phyloP scores from a whole-genome alignment of 2,329 filamentous ascomycete species.

The Neopestalotiopsis sp. region DNA sequence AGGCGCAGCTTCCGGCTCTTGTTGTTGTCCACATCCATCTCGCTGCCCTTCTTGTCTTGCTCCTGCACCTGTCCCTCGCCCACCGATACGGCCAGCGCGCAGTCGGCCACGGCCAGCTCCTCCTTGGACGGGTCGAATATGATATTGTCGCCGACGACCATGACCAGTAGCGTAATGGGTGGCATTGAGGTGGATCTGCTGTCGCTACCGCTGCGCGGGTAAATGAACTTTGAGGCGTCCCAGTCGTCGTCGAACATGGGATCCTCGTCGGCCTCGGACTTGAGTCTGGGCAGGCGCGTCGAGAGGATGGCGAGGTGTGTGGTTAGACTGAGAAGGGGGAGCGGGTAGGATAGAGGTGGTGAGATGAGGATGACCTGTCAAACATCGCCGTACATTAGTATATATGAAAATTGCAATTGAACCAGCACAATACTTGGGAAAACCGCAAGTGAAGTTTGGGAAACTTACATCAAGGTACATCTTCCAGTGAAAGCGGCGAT shows the following conservation, averaged over 20 bases:
- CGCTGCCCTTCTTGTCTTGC: conserved; percentile 29
- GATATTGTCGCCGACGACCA: conserved; percentile 84
- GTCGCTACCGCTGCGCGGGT: conserved; percentile 55
- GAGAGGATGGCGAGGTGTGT: conserved; percentile 91
- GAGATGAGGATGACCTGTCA: conserved; percentile 86
- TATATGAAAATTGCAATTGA: no score
- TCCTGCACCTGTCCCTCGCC: conserved; percentile 45
- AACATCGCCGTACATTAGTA: no score
- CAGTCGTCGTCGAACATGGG: conserved; percentile 98
- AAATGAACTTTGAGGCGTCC: conserved; percentile 81
- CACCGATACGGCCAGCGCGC: conserved; percentile 84
- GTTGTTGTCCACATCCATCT: conserved; percentile 48
- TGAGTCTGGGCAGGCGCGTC: conserved; percentile 81
- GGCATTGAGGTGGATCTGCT: conserved; percentile 56
- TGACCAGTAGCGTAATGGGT: conserved; percentile 88
- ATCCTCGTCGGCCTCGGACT: conserved; percentile 92
- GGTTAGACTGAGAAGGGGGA: conserved; percentile 89
- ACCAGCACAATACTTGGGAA: conserved; percentile 5
- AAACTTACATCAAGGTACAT: conserved; percentile 86
- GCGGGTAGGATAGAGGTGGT: conserved; percentile 89
- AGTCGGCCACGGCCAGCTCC: conserved; percentile 91
- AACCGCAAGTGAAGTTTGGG: no score
- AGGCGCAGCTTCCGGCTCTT: conserved; percentile 56
- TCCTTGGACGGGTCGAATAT: conserved; percentile 93
- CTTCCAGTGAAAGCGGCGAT: conserved; percentile 93